Conservation (phyloP, 805 yeast genomes). For the Teunomyces atbi region DNA sequence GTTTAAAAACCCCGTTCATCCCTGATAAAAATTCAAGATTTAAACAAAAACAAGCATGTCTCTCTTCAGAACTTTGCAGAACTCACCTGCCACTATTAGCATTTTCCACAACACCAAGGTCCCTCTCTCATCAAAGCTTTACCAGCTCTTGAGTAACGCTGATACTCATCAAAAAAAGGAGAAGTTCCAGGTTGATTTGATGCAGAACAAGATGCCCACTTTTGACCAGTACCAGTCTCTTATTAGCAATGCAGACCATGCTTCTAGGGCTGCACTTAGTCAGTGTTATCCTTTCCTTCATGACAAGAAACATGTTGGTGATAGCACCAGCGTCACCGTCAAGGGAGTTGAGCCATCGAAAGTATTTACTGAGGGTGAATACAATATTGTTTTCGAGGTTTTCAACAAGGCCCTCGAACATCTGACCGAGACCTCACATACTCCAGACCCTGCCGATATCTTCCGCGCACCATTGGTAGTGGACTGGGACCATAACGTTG, state of each 20-base stretch:
- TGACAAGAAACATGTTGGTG: conserved; percentile 20
- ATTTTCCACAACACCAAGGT: conserved; percentile 40
- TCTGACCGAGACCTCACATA: conserved; percentile 22
- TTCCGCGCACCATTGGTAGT: conserved; percentile 43
- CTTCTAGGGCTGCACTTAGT: conserved; percentile 24
- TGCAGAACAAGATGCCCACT: conserved; percentile 41
- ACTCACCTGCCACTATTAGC: conserved; percentile 40
- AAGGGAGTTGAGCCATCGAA: conserved; percentile 21
- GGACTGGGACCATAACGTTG: conserved; percentile 45
- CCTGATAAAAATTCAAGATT: neutral
- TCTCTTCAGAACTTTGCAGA: conserved; percentile 42
- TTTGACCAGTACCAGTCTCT: conserved; percentile 38
- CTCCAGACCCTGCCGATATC: conserved; percentile 28
- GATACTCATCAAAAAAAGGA: conserved; percentile 24
- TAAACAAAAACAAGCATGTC: conserved; percentile 19
- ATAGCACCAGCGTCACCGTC: conserved; percentile 16
- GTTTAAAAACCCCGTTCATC: neutral
- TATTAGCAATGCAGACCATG: conserved; percentile 21
- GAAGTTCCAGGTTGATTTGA: conserved; percentile 35
- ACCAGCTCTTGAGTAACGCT: conserved; percentile 31
- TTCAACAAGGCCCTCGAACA: conserved; percentile 20
- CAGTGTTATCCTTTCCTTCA: conserved; percentile 38
- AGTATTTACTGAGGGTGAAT: conserved; percentile 37
- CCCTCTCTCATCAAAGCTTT: conserved; percentile 31
- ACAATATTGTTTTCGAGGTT: conserved; percentile 37